Conservation (phyloP, 2,329 filamentous ascomycete species). For the Botrytis deweyae region DNA sequence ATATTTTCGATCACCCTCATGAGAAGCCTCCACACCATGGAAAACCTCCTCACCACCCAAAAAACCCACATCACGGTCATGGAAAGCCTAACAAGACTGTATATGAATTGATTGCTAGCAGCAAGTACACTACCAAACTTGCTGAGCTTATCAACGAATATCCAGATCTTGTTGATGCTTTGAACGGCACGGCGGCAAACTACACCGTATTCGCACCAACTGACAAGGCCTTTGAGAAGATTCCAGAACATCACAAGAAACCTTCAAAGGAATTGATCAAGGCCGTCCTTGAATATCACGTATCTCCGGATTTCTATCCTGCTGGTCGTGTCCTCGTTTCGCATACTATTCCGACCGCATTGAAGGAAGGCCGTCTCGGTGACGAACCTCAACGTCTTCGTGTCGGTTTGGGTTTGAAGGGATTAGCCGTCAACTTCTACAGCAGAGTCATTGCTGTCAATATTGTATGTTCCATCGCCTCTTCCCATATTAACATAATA, state of each 20-base stretch:
- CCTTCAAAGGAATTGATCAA: conserved; percentile 70
- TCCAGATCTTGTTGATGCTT: conserved; percentile 65
- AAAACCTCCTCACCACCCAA: conserved; percentile 26
- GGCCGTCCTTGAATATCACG: conserved; percentile 71
- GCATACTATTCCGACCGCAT: conserved; percentile 72
- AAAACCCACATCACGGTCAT: conserved; percentile 34
- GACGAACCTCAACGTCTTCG: conserved; percentile 70
- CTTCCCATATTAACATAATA: background rate
- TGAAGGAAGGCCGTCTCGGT: conserved; percentile 60
- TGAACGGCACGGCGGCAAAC: conserved; percentile 74
- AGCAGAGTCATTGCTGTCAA: conserved; percentile 68
- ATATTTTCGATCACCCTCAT: conserved; percentile 32
- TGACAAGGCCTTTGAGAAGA: conserved; percentile 69
- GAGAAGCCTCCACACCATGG: conserved; percentile 26
- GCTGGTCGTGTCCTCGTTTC: conserved; percentile 63
- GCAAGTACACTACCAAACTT: conserved; percentile 75
- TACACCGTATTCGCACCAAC: conserved; percentile 80
- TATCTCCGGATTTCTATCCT: conserved; percentile 66
- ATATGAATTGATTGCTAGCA: conserved; percentile 74
- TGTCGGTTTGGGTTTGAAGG: conserved; percentile 59
- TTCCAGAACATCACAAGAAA: conserved; percentile 54
- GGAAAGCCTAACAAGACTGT: conserved; percentile 66
- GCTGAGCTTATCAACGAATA: conserved; percentile 72
- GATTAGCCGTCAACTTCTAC: conserved; percentile 75
- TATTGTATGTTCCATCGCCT: conserved; percentile 52